Conservation (phyloP, 192 early-diverging fungal species). For the Coemansia furcata region DNA sequence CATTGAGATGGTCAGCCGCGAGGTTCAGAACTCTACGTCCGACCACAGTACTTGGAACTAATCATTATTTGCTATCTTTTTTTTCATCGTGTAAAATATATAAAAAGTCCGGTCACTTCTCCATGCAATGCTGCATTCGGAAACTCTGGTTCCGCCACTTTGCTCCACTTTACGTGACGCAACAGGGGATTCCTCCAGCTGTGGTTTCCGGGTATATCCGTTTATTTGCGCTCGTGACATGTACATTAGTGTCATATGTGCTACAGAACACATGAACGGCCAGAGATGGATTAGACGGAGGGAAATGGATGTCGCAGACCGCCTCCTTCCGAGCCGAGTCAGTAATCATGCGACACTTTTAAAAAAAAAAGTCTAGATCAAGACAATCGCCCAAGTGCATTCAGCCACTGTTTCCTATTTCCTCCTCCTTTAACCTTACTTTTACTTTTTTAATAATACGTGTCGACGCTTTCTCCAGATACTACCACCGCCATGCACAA, state of each 20-base stretch:
- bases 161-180: neutral
- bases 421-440: neutral
- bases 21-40: slow-evolving; percentile 27
- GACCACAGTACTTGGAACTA: slow-evolving; percentile 36
- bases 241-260: neutral
- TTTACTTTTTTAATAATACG: neutral
- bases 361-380: neutral
- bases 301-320: neutral
- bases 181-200: neutral
- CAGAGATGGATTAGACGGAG: too few species aligned
- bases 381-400: neutral
- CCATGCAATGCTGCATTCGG: neutral
- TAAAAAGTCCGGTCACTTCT: neutral
- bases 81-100: slow-evolving; percentile 8
- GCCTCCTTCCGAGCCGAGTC: neutral
- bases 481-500: neutral
- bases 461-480: neutral
- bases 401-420: neutral
- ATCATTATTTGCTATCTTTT: neutral
- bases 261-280: neutral
- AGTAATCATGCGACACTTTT: too few species aligned
- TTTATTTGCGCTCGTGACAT: neutral
- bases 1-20: slow-evolving; percentile 48
- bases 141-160: neutral
- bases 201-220: neutral